Base-by-base conservation (phyloP, 345 rosid species). In the Xanthoceras sorbifolium region DNA sequence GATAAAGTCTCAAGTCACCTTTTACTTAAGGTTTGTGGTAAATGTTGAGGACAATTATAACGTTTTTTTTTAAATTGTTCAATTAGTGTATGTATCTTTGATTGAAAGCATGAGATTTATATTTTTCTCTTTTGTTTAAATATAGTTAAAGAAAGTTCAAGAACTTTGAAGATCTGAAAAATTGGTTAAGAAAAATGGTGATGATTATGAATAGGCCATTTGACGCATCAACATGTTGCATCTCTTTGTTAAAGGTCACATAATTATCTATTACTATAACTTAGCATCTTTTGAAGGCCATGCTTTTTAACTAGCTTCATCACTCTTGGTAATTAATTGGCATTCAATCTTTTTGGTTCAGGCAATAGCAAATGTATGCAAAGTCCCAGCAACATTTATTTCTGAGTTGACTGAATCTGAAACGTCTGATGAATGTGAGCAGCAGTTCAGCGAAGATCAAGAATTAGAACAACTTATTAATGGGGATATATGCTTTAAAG, bases 341-440 rank as follows among this genome's bases (percentile, higher is more conserved):
- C 64, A 44, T 57, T 77, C 62, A 20, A 14, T 63, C 67, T 69
- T 80, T 10, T 10, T 76, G 80, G 63, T 77, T 81, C 79, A 95
- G 98, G 99, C 94, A 4, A 84, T 95, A 80, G 97, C 97, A 77
- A 83, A 86, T 80, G 96, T 90, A 44, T 91, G 99, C 88, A 84
- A 85, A 80, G 89, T 92, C 50, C 77, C 89, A 64, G 84, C 86
- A 66, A 62, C 86, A 55, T 82, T 80, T 73, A 83, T 64, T 67
- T 78, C 91, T 71, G 87, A 88, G 61, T 89, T 93, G 81, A 83
- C 86, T 64, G 88, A 86, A 64, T 85, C 94, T 65, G 98, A 95
- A 71, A 76, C 79, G 59, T 82, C 66, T 4, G 83, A 82, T 46
- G 94, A 87, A 81, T 80, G 76, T 60, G 92, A 86, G 78, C 82